Conservation (phyloP, 1,284 basidiomycete genomes). For the Moniliella sp. region DNA sequence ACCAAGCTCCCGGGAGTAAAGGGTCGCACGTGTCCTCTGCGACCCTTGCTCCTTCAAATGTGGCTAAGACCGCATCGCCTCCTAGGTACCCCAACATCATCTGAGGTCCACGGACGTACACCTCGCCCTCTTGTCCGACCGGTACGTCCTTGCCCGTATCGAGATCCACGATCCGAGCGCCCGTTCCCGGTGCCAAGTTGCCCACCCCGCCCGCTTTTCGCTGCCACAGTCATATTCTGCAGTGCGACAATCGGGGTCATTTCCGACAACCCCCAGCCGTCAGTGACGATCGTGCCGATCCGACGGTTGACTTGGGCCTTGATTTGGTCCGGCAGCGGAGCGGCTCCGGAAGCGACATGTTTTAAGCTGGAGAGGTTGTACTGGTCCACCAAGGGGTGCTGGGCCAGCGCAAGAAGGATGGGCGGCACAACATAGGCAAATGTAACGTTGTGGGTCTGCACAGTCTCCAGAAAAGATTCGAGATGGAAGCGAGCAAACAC, state of each 20-base stretch:
- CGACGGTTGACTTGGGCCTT: slow-evolving; percentile 12
- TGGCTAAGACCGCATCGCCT: slow-evolving; percentile 25
- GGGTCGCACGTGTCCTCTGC: slow-evolving; percentile 9
- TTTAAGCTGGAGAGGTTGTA: slow-evolving; percentile 20
- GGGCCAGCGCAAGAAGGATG: slow-evolving; percentile 24
- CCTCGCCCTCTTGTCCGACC: slow-evolving; percentile 18
- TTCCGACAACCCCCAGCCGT: slow-evolving; percentile 25
- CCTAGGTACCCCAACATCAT: slow-evolving; percentile 30
- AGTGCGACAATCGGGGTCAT: slow-evolving; percentile 27
- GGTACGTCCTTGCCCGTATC: slow-evolving; percentile 6
- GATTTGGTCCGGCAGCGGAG: slow-evolving; percentile 15
- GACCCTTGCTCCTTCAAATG: too few relatives aligned
- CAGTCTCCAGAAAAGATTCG: slow-evolving; percentile 17
- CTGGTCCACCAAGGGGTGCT: slow-evolving; percentile 14
- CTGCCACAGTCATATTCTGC: slow-evolving; percentile 16
- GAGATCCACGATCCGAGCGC: too few relatives aligned
- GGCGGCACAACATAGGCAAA: slow-evolving; percentile 31
- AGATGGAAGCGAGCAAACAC: slow-evolving; percentile 18
- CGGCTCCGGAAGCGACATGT: slow-evolving; percentile 23
- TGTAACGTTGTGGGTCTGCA: slow-evolving; percentile 16
- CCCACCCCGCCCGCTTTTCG: slow-evolving; percentile 12
- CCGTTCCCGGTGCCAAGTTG: slow-evolving; percentile 7
- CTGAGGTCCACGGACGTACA: slow-evolving; percentile 24
- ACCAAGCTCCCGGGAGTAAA: slow-evolving; percentile 9
- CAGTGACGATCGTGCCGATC: slow-evolving; percentile 17